These are phyloP conservation scores for Clavispora asparagi DNA, from an alignment of 805 yeast species.

Conservation along the genomic window DNA sequence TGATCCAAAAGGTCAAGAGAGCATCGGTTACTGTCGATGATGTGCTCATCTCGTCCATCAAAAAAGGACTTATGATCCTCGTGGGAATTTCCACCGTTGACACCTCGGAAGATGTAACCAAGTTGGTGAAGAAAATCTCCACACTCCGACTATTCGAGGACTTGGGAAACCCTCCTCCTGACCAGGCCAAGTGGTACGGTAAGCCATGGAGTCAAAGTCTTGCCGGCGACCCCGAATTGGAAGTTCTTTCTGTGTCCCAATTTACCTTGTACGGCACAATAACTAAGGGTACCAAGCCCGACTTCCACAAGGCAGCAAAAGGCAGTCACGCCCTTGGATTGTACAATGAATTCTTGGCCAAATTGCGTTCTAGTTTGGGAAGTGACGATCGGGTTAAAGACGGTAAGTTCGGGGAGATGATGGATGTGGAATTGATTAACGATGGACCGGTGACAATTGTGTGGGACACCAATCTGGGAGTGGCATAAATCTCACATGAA, in stretches of 20 bases:
- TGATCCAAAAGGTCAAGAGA: conserved; percentile 80
- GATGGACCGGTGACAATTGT: conserved; percentile 93
- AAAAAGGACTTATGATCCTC: conserved; percentile 69
- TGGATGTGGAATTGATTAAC: conserved; percentile 84
- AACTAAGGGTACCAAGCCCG: conserved; percentile 91
- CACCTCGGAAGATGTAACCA: conserved; percentile 65
- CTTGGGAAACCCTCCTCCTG: conserved; percentile 37
- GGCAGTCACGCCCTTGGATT: conserved; percentile 52
- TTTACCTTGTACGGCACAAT: conserved; percentile 84
- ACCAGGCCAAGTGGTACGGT: conserved; percentile 39
- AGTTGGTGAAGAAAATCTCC: conserved; percentile 61
- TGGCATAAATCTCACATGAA: conserved; percentile 3
- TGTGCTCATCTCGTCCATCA: conserved; percentile 66
- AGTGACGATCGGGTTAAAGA: conserved; percentile 63
- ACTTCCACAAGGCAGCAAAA: conserved; percentile 87
- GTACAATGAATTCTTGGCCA: conserved; percentile 49
- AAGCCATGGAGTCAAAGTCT: conserved; percentile 71
- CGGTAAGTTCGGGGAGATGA: conserved; percentile 95
- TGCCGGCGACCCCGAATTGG: conserved; percentile 60
- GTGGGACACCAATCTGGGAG: conserved; percentile 54
- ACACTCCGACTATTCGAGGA: conserved; percentile 72
- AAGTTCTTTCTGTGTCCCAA: conserved; percentile 83
- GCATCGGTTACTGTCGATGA: conserved; percentile 87
- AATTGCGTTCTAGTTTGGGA: conserved; percentile 50
- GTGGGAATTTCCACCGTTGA: conserved; percentile 84